phyloP scores from a whole-genome alignment of 306 rosid genomes.

The Sophora flavescens region DNA sequence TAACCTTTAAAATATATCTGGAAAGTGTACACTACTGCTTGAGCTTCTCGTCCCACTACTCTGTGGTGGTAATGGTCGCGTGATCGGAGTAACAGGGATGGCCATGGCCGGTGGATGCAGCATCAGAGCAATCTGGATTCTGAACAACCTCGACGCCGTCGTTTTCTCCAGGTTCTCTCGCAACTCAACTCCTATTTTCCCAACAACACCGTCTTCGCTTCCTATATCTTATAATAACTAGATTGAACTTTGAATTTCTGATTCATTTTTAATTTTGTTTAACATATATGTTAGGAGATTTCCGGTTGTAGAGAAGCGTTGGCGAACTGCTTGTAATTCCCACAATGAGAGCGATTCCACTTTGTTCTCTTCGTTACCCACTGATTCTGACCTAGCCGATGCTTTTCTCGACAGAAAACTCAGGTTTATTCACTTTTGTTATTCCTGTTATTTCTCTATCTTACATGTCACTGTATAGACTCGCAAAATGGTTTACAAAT shows the following conservation, averaged over 20 bases:
- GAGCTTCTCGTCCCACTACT: no score
- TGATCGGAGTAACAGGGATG: conserved; percentile 38
- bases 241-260: conserved; percentile 13
- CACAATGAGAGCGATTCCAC: conserved; percentile 45
- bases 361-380: conserved; percentile 59
- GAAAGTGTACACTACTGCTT: no score
- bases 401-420: conserved; percentile 72
- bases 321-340: conserved; percentile 71
- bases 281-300: conserved; percentile 66
- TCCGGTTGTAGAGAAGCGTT: conserved; percentile 92
- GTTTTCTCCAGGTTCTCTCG: conserved; percentile 73
- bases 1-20: no score
- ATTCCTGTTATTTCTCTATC: background rate
- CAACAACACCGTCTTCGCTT: background rate
- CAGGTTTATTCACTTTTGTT: conserved; percentile 51
- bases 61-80: no score
- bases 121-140: conserved; percentile 94
- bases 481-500: background rate
- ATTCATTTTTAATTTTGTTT: background rate
- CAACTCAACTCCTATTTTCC: background rate
- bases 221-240: background rate
- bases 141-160: conserved; percentile 80
- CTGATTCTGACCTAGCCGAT: conserved; percentile 70
- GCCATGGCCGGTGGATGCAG: conserved; percentile 76
- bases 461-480: background rate